These are phyloP conservation scores for Paramecium sexaurelia DNA, from an alignment of 73 alveolate species.

Conservation along the genomic window DNA sequence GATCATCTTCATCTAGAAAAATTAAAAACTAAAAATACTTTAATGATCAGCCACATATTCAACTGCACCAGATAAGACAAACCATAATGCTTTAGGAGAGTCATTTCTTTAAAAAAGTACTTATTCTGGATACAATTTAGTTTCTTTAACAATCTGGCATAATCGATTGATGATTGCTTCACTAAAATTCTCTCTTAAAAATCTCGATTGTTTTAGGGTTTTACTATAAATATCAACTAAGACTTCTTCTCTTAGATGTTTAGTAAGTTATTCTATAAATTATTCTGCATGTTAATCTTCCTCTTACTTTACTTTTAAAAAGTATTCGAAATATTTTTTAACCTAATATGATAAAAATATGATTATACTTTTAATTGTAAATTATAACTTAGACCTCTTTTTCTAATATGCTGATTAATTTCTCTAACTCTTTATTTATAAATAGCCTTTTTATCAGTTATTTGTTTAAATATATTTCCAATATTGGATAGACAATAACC, in stretches of 20 bases:
- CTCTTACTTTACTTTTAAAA: background rate
- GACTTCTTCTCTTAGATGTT: constrained; percentile 44
- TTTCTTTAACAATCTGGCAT: background rate
- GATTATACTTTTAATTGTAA: constrained; percentile 13
- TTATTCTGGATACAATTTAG: background rate
- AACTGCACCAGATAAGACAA: background rate
- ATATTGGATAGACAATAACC: constrained; percentile 59
- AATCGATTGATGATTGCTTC: background rate
- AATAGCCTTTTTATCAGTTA: background rate
- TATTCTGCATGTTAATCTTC: constrained; percentile 12
- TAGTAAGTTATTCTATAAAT: background rate
- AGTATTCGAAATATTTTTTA: constrained; percentile 40
- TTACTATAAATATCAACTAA: background rate
- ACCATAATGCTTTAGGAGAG: constrained; percentile 1
- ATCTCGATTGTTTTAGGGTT: constrained; percentile 12
- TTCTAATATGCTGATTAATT: background rate
- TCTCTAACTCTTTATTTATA: constrained; percentile 13
- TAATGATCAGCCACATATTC: constrained; percentile 52
- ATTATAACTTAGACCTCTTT: constrained; percentile 43
- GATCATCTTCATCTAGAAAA: constrained; percentile 11
- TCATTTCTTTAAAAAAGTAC: constrained; percentile 25
- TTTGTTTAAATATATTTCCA: constrained; percentile 57
- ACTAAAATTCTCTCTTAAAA: constrained; percentile 25
- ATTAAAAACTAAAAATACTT: background rate
- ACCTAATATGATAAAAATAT: background rate